A percentile compares a stretch with the other conserved stretches of the same genome.
Conservation (phyloP, 345 rosid genomes). For the Syzygium oleosum region DNA sequence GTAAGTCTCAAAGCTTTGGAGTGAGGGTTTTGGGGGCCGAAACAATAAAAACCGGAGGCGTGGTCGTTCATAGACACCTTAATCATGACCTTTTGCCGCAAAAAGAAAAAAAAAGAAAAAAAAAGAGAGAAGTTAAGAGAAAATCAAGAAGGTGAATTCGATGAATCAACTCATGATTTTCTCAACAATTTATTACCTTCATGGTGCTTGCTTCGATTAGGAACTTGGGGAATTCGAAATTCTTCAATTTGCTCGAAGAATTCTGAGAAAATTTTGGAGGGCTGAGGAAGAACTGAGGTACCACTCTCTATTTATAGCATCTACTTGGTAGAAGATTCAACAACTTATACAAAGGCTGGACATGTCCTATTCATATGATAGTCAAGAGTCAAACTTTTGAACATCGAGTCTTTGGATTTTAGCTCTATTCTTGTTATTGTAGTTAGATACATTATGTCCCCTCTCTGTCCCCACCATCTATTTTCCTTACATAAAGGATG, state of each 20-base stretch:
- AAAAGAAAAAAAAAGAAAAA: background rate
- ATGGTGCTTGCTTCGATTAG: background rate
- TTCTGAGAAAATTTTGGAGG: background rate
- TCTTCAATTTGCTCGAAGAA: background rate
- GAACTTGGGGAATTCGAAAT: background rate
- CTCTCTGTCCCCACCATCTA: background rate
- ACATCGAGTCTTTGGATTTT: background rate
- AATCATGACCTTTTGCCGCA: background rate
- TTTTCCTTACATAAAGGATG: background rate
- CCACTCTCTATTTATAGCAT: background rate
- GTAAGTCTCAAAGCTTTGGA: background rate
- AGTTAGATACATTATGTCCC: background rate
- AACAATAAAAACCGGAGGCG: background rate
- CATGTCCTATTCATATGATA: no score
- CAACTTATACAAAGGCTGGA: background rate
- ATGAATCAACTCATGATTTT: background rate
- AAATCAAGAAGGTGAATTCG: background rate
- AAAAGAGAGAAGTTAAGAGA: no score
- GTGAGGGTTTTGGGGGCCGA: background rate
- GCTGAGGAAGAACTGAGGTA: background rate
- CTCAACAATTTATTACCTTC: background rate
- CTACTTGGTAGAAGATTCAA: background rate
- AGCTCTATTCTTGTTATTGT: background rate
- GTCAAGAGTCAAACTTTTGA: background rate
- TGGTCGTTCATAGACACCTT: background rate